Evolutionary conservation across 208 protist species (phyloP), one percentile per base, ranked within the genome.

Genomic region (Trypanosoma lewisi): DNA sequence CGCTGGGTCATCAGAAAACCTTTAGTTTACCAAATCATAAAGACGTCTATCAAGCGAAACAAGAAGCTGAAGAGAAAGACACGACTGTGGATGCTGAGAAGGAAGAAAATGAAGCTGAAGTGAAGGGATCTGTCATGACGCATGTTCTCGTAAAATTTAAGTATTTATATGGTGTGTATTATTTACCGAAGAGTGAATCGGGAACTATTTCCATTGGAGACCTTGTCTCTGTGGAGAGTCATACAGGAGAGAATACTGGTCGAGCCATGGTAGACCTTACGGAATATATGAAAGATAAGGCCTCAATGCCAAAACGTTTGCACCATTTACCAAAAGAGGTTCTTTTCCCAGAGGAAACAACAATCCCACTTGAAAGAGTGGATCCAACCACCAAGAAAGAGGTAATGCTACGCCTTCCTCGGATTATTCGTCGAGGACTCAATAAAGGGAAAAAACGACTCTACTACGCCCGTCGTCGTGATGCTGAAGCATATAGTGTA

Each of bases 381-480:
- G 60, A 73, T 33, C 59, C 58, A 12, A 12, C 30, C 2, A 73
- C 59, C 12, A 61, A 61, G 14, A 60, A 67, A 30, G 58, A 67
- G 33, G 49, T 23, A 31, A 39, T 89, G 12, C 47, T 75, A 8
- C 87, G 87, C 11, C 75, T 93, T 48, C 87, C 87, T 7, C 71
- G 73, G 17, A 59, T 93, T 12, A 50, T 84, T 39, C 80, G 87
- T 7, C 73, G 83, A 34, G 83, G 83, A 52, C 78, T 86, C 42
- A 93, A 93, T 60, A 84, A 84, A 14, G 83, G 88, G 47, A 90
- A 87, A 62, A 93, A 93, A 57, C 58, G 73, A 17, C 41, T 90
- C 27, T 90, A 93, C 58, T 90, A 87, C 51, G 70, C 83, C 3
- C 78, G 74, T 36, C 63, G 77, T 11, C 83, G 87, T 41, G 84